Conservation (phyloP, 805 yeast species). For the Maudiozyma saulgeensis region DNA sequence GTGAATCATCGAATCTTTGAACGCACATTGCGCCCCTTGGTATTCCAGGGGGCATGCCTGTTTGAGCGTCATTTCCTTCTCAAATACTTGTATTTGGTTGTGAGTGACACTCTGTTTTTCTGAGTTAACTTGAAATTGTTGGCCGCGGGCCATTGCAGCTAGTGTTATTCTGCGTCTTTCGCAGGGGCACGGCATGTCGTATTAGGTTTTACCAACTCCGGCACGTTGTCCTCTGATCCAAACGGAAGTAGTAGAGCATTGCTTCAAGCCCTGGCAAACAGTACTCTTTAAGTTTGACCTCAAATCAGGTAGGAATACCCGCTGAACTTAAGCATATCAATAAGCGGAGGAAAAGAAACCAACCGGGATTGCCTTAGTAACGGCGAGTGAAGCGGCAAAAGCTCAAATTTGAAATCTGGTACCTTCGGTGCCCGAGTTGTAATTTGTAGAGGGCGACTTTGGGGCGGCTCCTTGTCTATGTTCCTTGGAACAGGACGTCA, state of each 20-base stretch:
- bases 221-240: constrained; percentile 1
- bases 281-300: constrained; percentile 29
- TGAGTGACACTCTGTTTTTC: constrained; percentile 25
- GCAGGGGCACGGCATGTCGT: constrained; percentile 7
- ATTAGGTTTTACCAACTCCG: constrained; percentile 19
- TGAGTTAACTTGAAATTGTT: constrained; percentile 27
- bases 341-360: constrained; percentile 40
- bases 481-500: constrained; percentile 35
- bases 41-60: constrained; percentile 33
- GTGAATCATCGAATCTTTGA: constrained; percentile 39
- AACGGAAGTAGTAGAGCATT: constrained; percentile 2
- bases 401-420: constrained; percentile 37
- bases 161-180: background rate
- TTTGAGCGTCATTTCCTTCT: constrained; percentile 35
- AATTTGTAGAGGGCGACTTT: constrained; percentile 32
- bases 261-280: constrained; percentile 10
- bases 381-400: constrained; percentile 35
- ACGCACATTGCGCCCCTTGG: constrained; percentile 39
- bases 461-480: constrained; percentile 29
- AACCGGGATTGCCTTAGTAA: constrained; percentile 38
- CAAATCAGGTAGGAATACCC: constrained; percentile 34
- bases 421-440: constrained; percentile 33
- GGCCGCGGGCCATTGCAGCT: constrained; percentile 15
- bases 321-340: constrained; percentile 39
- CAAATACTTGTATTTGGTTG: constrained; percentile 28